Percentiles rank a stretch among this genome's conserved stretches.
These are phyloP conservation scores for Pseudodiploospora longispora DNA, from an alignment of 2,329 filamentous ascomycete genomes.

Conservation along the genomic window DNA sequence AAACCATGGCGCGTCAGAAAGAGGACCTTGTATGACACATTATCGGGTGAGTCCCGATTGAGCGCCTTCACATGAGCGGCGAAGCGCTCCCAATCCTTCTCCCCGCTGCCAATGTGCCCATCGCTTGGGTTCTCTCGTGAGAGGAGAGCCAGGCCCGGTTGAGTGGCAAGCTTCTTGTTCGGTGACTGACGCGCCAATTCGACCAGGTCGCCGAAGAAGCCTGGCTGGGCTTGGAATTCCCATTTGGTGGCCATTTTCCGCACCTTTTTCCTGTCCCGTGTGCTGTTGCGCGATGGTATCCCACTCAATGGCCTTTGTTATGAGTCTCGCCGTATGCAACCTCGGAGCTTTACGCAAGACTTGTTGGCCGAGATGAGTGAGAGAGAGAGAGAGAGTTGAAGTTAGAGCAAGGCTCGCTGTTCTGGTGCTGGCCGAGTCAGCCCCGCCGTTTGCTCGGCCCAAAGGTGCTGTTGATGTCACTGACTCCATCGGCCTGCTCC, in stretches of 20 bases:
- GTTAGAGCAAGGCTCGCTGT: no score
- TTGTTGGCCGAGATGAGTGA: no score
- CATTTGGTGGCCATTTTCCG: slow-evolving; percentile 13
- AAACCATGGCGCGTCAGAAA: slow-evolving; percentile 50
- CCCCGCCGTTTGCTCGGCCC: no score
- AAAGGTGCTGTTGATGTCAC: no score
- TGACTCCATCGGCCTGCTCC: no score
- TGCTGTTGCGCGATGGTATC: no score
- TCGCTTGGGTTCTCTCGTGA: slow-evolving; percentile 40
- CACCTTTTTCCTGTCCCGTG: no score
- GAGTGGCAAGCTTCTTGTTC: slow-evolving; percentile 27
- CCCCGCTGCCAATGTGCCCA: slow-evolving; percentile 7
- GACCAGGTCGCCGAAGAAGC: slow-evolving; percentile 36
- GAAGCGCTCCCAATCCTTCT: slow-evolving; percentile 47
- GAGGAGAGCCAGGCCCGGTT: slow-evolving; percentile 46
- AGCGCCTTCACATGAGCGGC: slow-evolving; percentile 36
- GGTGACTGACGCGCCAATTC: slow-evolving; percentile 19
- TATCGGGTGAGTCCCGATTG: slow-evolving; percentile 32
- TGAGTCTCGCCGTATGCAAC: no score
- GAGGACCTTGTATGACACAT: slow-evolving; percentile 45
- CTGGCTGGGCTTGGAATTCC: slow-evolving; percentile 17
- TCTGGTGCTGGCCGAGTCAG: no score
- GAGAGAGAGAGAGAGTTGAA: no score
- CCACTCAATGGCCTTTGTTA: no score
- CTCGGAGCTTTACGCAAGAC: no score